Conservation (phyloP, 768 basidiomycete genomes). For the Podaxis sp. region DNA sequence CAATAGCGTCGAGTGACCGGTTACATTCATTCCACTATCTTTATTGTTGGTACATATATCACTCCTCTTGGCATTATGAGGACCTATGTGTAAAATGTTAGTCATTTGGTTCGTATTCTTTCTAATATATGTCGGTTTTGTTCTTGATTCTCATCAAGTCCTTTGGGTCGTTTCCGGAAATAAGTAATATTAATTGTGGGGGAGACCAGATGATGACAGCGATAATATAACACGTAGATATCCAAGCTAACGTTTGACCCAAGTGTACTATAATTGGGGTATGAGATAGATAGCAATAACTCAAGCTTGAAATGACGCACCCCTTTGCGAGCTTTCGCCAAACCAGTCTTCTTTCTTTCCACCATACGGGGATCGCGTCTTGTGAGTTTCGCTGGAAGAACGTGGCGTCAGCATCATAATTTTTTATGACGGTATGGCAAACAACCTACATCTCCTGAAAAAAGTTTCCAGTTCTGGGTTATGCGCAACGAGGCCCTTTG, state of each 20-base stretch:
- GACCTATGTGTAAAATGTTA: constrained; percentile 14
- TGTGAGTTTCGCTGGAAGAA: constrained; percentile 69
- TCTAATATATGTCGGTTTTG: constrained; percentile 18
- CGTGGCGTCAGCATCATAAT: constrained; percentile 11
- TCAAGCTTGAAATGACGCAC: constrained; percentile 46
- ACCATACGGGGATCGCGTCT: constrained; percentile 97
- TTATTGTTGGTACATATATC: constrained; percentile 18
- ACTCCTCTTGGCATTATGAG: constrained; percentile 14
- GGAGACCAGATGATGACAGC: constrained; percentile 8
- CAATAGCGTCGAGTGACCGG: constrained; percentile 13
- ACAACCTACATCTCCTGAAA: constrained; percentile 67
- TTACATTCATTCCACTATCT: constrained; percentile 11
- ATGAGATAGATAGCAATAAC: constrained; percentile 7
- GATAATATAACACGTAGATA: constrained; percentile 13
- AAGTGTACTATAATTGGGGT: constrained; percentile 62
- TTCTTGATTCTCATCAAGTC: background rate
- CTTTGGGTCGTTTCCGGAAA: constrained; percentile 9
- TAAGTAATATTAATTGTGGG: constrained; percentile 16
- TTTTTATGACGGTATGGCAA: background rate
- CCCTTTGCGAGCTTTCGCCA: constrained; percentile 88
- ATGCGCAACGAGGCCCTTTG: constrained; percentile 72
- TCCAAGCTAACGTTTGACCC: constrained; percentile 86
- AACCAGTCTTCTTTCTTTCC: constrained; percentile 95
- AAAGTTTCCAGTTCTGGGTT: constrained; percentile 63
- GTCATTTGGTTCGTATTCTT: constrained; percentile 2